Percentiles rank a stretch among this genome's conserved stretches.
Evolutionary conservation across 1,284 basidiomycete genomes (phyloP).

Genomic region (Ustilago hordei): DNA sequence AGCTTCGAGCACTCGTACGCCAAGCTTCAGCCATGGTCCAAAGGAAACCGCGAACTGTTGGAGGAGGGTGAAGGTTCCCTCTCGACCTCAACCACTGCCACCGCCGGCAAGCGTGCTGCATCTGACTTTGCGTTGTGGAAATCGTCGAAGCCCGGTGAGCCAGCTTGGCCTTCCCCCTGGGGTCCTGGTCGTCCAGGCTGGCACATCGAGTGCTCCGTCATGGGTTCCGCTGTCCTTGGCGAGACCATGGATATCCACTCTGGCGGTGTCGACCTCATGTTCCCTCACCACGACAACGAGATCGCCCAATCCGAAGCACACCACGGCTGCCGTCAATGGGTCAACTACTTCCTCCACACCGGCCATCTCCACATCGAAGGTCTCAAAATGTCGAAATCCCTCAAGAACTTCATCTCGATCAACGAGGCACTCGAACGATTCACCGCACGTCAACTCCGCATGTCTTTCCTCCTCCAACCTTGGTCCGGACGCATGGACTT

Average conservation of each 20-base stretch:
- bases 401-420: slow-evolving; percentile 99
- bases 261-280: slow-evolving; percentile 94
- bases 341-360: slow-evolving; percentile 99
- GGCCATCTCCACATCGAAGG: slow-evolving; percentile 99
- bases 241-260: slow-evolving; percentile 97
- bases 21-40: slow-evolving; percentile 95
- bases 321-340: slow-evolving; percentile 92
- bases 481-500: slow-evolving; percentile 97
- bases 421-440: slow-evolving; percentile 91
- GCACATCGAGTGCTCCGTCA: slow-evolving; percentile 99
- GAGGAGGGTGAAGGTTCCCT: slow-evolving; percentile 92
- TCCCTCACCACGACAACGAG: slow-evolving; percentile 99
- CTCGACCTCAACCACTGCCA: slow-evolving; percentile 66
- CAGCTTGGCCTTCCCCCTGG: slow-evolving; percentile 96
- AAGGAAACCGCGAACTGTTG: slow-evolving; percentile 88
- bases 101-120: slow-evolving; percentile 75
- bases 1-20: slow-evolving; percentile 78
- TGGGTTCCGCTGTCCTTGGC: slow-evolving; percentile 94
- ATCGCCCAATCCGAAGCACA: slow-evolving; percentile 93
- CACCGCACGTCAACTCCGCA: slow-evolving; percentile 88
- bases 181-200: slow-evolving; percentile 96
- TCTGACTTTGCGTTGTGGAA: slow-evolving; percentile 98
- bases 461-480: slow-evolving; percentile 89
- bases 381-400: slow-evolving; percentile 98
- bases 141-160: slow-evolving; percentile 96